Base-by-base conservation (phyloP, 1,284 basidiomycete genomes). In the Hypsizygus ulmarius region DNA sequence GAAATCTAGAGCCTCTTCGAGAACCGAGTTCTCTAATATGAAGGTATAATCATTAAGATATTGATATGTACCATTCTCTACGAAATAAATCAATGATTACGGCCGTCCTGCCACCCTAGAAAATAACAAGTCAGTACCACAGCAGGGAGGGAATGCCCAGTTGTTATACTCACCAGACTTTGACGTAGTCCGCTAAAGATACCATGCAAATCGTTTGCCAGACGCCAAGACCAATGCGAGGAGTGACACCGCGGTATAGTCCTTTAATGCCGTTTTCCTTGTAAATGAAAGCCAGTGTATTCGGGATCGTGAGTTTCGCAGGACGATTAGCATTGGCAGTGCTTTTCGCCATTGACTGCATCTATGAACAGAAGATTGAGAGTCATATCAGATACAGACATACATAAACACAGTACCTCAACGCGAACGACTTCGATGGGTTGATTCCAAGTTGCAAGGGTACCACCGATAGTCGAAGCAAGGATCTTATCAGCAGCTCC, bases 161-260 rank as follows among this genome's bases (percentile, higher is more conserved):
- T 11, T 10, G 8, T 3, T 32, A 9, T n/a, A 65, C 73, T 29
- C 51, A 75, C 88, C 87, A 90, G 53, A 71, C 77, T 67, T 93
- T 93, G 56, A 97, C 93, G 63, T 94, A 94, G 71, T 97, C 95
- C 11, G 94, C 93, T 57, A 98, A 90, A 15, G 90, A 93, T 55
- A 98, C 95, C 95, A 98, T 98, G 78, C 94, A 98, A 56, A 97
- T 77, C 9, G 94, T 96, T 70, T 96, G 93, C 94, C 94, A 97
- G 63, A 96, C 81, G 54, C 95, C 96, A 52, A 99, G 83, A 61
- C 85, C 95, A 64, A 99, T 93, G 56, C 97, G 90, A 43, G 97
- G 97, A 0, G 93, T 91, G 15, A 99, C 95, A 63, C 97, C 97
- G 51, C 97, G 86, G 79, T 99, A 99, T 29, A 99, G 78, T 32